phyloP scores from a whole-genome alignment of 768 basidiomycete genomes.

The Agaricus blazei region DNA sequence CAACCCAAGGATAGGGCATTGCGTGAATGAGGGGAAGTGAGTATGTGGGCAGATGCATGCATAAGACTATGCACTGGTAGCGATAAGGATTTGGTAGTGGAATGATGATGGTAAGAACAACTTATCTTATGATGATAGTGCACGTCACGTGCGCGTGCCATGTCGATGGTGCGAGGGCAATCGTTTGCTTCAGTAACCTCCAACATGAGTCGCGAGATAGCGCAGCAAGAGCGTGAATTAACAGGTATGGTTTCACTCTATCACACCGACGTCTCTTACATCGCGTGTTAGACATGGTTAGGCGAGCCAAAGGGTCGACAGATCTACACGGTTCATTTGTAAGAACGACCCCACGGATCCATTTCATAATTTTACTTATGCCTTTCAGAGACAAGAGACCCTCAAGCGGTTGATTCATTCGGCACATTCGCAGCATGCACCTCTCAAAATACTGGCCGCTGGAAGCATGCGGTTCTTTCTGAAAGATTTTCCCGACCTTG shows the following conservation, averaged over 20 bases:
- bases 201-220: slow-evolving; percentile 21
- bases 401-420: slow-evolving; percentile 50
- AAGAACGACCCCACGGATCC: neutral
- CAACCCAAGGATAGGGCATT: neutral
- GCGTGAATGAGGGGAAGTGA: neutral
- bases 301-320: slow-evolving; percentile 35
- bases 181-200: too few relatives aligned
- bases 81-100: slow-evolving; percentile 1
- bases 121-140: too few relatives aligned
- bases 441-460: slow-evolving; percentile 54
- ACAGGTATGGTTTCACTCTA: slow-evolving; percentile 18
- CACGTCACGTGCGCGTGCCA: too few relatives aligned
- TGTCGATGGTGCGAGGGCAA: too few relatives aligned
- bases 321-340: slow-evolving; percentile 15
- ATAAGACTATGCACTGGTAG: slow-evolving; percentile 5
- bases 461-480: slow-evolving; percentile 53
- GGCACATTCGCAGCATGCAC: slow-evolving; percentile 40
- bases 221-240: slow-evolving; percentile 34
- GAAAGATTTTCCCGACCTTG: slow-evolving; percentile 64
- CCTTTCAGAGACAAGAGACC: slow-evolving; percentile 42
- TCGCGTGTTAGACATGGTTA: slow-evolving; percentile 30
- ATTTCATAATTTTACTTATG: neutral
- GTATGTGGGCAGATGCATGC: neutral
- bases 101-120: too few relatives aligned
- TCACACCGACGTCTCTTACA: neutral